Percentiles rank a stretch among this genome's conserved stretches.
Evolutionary conservation across 495 filamentous ascomycete species (phyloP).

Genomic region (Podospora bellae-mahoneyi): DNA sequence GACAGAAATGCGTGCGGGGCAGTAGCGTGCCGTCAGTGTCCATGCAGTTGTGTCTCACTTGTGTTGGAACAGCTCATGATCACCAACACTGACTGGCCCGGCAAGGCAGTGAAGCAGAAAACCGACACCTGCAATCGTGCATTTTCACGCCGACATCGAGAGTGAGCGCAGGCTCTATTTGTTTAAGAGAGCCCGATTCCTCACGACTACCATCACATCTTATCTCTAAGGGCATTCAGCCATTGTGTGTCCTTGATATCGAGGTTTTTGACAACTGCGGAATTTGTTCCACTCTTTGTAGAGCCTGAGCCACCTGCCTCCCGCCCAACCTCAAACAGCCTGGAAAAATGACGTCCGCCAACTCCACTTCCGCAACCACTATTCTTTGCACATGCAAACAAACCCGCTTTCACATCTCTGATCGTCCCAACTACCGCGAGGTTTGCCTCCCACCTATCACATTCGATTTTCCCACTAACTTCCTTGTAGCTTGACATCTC

Average conservation of each 20-base stretch:
- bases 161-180: not conserved
- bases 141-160: no score
- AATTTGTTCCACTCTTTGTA: not conserved
- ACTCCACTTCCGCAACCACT: conserved; percentile 44
- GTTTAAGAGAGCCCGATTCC: not conserved
- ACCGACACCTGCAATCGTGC: not conserved
- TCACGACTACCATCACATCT: not conserved
- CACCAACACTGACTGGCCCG: not conserved
- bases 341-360: conserved; percentile 45
- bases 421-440: conserved; percentile 50
- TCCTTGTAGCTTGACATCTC: conserved; percentile 60
- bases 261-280: not conserved
- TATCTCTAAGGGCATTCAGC: not conserved
- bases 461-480: not conserved
- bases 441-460: conserved; percentile 23
- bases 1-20: not conserved
- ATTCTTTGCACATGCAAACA: conserved; percentile 56
- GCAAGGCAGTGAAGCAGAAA: not conserved
- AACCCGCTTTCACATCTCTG: conserved; percentile 54
- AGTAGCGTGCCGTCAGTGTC: not conserved
- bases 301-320: not conserved
- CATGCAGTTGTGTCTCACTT: not conserved
- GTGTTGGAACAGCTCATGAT: not conserved
- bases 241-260: not conserved
- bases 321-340: not conserved